Base-by-base conservation (phyloP, 352 stramenopile genomes). In the Phytophthora pisi region DNA sequence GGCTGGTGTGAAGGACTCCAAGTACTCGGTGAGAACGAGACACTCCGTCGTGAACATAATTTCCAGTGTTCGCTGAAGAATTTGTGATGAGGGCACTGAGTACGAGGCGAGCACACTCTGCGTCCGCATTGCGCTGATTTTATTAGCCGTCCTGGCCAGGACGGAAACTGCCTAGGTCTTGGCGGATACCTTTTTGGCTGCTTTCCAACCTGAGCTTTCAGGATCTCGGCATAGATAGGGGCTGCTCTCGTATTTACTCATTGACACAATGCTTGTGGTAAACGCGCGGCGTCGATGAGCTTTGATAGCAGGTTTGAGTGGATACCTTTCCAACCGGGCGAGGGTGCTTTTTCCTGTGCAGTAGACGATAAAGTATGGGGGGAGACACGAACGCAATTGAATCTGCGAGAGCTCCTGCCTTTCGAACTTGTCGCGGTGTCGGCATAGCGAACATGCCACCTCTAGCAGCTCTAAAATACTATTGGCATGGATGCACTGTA, bases 21-120 rank as follows among this genome's bases (percentile, higher is more conserved):
- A 61, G 34, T 81, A 84, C 66, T 84, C 72, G 5, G 77, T 65
- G 0, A 84, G 62, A 6, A 69, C 45, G 20, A 72, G 30, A 57
- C 72, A 84, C 40, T 84, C 76, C 28, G 66, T 66, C 3, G 52
- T 73, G 57, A 77, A 84, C 20, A 77, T 45, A 20, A 65, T 57
- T 15, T 64, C 60, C 0, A 77, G 23, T 0, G 43, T 55, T 63
- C 43, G 18, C 16, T 67, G 34, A 10, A 70, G 62, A 45, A 51
- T 60, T 4, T 24, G 42, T 23, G 55, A 59, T 5, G 38, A 36
- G 34, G 26, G 28, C 13, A 53, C 36, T 18, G 52, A 34, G 18
- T 26, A 31, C 4, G 59, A 49, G 0, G 59, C 54, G 3, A 54
- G 23, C 6, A 15, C 38, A 6, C 50, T 58, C 16, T 42, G 11